Base-by-base conservation (phyloP, 176 grass and related monocot genomes). In the Lolium perenne region DNA sequence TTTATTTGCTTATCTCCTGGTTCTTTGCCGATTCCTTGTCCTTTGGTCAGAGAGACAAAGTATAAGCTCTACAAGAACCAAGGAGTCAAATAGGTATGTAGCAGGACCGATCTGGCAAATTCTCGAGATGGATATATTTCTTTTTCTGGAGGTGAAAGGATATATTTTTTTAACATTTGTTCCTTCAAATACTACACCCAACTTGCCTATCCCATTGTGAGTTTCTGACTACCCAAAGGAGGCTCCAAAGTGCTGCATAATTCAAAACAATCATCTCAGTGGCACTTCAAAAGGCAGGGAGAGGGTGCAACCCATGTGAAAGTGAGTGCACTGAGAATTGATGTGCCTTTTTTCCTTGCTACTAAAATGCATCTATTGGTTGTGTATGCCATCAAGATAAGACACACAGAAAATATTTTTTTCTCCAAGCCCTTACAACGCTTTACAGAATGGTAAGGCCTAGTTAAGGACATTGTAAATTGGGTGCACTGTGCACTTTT, bases 261-360 rank as follows among this genome's bases (percentile, higher is more conserved):
- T 87, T 93, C 85, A 89, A 35, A 92, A 86, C 90, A 92, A 89
- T 89, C 86, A 94, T 85, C 92, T 85, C 88, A 73, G 62, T 76
- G 16, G 58, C 88, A 88, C 90, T 94, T 92, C 72, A 70, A 83
- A 93, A 86, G 66, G 43, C 60, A 79, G 73, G 73, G 51, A 76
- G 74, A 70, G 59, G 56, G 82, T 91, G 89, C 89, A 84, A 68
- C 72, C 85, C 89, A 84, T 85, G 85, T 92, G 94, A 94, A 92
- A 88, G 87, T 85, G 85, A 88, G 82, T 73, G 79, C 79, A 63
- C 88, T 78, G 75, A 80, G 78, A 90, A 93, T 92, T 89, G 57
- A 41, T 70, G 26, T 29, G 53, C 87, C 80, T 20, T 38, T 90
- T 91, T 86, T 89, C 62, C 62, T 83, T 45, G 2, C 32, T 64